Evolutionary conservation across 139 green algal genomes (phyloP).

Genomic region (Pycnococcus provasolii): DNA sequence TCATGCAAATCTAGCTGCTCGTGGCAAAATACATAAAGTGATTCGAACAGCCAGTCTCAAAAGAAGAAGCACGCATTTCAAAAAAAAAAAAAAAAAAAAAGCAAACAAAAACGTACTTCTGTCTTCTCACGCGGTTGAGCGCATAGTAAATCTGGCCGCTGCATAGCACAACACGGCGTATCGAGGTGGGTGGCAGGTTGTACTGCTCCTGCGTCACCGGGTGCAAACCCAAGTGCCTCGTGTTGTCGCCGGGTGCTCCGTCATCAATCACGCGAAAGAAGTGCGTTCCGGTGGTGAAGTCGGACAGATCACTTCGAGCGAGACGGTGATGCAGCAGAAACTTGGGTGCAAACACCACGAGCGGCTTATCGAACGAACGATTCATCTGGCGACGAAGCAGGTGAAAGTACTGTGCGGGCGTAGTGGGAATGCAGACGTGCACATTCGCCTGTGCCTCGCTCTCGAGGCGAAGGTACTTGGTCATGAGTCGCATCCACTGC

Average conservation of each 20-base stretch:
- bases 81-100: conserved; percentile 7
- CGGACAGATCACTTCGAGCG: conserved; percentile 45
- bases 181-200: conserved; percentile 1
- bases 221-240: conserved; percentile 1
- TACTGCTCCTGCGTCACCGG: not conserved
- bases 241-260: conserved; percentile 56
- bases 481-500: conserved; percentile 51
- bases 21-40: not conserved
- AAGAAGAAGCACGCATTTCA: not conserved
- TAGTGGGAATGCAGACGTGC: conserved; percentile 51
- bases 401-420: conserved; percentile 60
- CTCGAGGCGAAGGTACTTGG: conserved; percentile 47
- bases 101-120: conserved; percentile 9
- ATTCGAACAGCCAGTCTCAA: not conserved
- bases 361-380: conserved; percentile 30
- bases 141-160: conserved; percentile 47
- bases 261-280: conserved; percentile 67
- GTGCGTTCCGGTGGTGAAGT: conserved; percentile 47
- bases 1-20: not conserved
- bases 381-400: conserved; percentile 51
- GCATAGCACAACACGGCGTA: conserved; percentile 54
- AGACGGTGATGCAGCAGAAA: conserved; percentile 60
- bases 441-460: conserved; percentile 49
- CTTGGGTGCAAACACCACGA: conserved; percentile 42
- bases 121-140: not conserved